These are phyloP conservation scores for Apiotrichum veenhuisii DNA, from an alignment of 1,284 basidiomycete species.

Conservation along the genomic window DNA sequence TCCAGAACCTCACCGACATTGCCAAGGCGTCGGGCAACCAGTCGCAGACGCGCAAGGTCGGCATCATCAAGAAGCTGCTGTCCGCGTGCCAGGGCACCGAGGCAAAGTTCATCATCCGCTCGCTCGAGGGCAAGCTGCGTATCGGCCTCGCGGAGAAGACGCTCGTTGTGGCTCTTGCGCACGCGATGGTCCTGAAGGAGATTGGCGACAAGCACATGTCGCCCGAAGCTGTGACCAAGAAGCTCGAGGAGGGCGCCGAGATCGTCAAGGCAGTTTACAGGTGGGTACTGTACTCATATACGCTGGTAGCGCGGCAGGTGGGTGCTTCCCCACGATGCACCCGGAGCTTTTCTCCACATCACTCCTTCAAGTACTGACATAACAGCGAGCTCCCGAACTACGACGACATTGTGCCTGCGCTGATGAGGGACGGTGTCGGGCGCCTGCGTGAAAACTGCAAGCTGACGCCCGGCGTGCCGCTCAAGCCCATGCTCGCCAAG, in stretches of 20 bases:
- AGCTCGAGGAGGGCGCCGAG: slow-evolving; percentile 74
- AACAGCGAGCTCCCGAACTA: slow-evolving; percentile 87
- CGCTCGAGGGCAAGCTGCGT: slow-evolving; percentile 92
- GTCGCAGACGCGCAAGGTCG: slow-evolving; percentile 93
- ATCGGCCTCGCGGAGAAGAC: slow-evolving; percentile 96
- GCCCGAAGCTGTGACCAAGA: slow-evolving; percentile 66
- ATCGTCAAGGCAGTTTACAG: slow-evolving; percentile 89
- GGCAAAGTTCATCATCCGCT: slow-evolving; percentile 94
- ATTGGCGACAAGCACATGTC: slow-evolving; percentile 72
- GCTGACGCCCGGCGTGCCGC: slow-evolving; percentile 83
- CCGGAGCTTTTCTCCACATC: no score
- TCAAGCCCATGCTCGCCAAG: slow-evolving; percentile 99
- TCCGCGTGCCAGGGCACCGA: slow-evolving; percentile 79
- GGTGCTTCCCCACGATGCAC: no score
- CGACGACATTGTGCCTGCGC: slow-evolving; percentile 87
- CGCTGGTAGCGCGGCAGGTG: no score
- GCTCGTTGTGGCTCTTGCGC: slow-evolving; percentile 79
- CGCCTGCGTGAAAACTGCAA: slow-evolving; percentile 73
- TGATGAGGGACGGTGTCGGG: slow-evolving; percentile 74
- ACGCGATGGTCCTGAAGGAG: slow-evolving; percentile 76
- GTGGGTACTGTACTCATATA: slow-evolving; percentile 53
- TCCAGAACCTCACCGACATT: slow-evolving; percentile 78
- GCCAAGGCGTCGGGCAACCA: slow-evolving; percentile 75
- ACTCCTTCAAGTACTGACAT: neutral
- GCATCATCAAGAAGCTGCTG: slow-evolving; percentile 89